Evolutionary conservation across 805 yeast species (phyloP), one percentile per base, ranked within the genome.

Genomic region (Saturnispora besseyi): DNA sequence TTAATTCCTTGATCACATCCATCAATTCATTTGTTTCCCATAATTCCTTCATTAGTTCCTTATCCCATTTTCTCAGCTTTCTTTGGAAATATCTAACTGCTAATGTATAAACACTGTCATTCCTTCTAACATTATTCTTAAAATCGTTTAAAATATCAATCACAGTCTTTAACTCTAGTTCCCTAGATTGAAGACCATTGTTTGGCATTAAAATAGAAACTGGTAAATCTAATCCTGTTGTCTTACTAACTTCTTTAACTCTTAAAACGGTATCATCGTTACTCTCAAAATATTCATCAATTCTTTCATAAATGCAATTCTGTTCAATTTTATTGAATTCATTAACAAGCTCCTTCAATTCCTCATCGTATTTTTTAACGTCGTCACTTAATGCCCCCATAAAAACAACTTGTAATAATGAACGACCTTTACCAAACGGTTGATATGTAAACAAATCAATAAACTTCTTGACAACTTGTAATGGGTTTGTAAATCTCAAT

Each of bases 1-100:
- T 73, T 29, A 88, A 70, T 44, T 86, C 87, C 55, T 84, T 84
- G 51, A 90, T 70, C 40, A 91, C 72, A 34, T 74, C 74, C n/a
- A 89, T 81, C 43, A 95, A 69, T 55, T 85, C 87, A 0, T 91
- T 88, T 57, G 90, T 96, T 43, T 79, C 80, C 95, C 96, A 87
- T 41, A 90, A 62, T 59, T 82, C 82, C 58, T 81, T 81, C 71
- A 90, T 66, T 41, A 84, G 68, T 50, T 80, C 78, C 62, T 87
- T 89, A 61, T 91, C 99, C 34, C 79, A 77, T 51, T 78, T 82
- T 33, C 93, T 75, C 1, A 86, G 69, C 54, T 75, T 75, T 15
- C 84, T 65, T 52, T 77, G 81, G 65, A 84, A 77, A 48, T 84
- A 73, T 49, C 82, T 81, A 52, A 78, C 79, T 12, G 85, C 61